Evolutionary conservation across 768 basidiomycete genomes (phyloP), one percentile per base, ranked within the genome.

Genomic region (Calocera cornea): DNA sequence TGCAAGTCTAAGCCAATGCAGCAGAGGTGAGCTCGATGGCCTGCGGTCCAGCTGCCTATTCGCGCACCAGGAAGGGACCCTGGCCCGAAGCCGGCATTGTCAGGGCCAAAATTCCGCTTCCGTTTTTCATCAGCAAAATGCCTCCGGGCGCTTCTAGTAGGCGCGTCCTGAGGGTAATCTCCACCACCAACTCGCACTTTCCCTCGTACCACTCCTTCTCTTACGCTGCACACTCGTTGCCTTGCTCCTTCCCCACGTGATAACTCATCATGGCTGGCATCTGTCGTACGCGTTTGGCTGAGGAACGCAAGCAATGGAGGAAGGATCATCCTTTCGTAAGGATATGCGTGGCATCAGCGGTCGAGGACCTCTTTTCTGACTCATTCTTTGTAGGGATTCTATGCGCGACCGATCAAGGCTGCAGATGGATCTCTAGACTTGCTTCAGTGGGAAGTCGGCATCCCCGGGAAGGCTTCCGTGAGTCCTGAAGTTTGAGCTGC

Each of bases 301-400:
- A 98, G 78, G 97, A 99, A 78, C 86, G 97, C 74, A 99, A 99
- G 79, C 92, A 95, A 74, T 99, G 97, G 97, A 80, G 97, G 68
- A 98, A 95, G 78, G 97, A 98, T 72, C 97, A 99, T 78, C 97
- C 97, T 34, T 97, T 95, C 73, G 97, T 97, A 77, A 79, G 92
- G 83, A 67, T 49, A 69, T 65, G 49, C 44, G 44, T 47, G 24
- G 19, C 41, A 19, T 60, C 16, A n/a, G 54, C 54, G 14, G 31
- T 60, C 54, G 5, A 27, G 19, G 10, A 8, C 24, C 8, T 16
- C 29, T 38, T 7, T n/a, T 17, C 34, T 67, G n/a, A 34, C 50
- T 67, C 65, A 67, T 31, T 22, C 19, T 29, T 34, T 63, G 27
- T 74, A 99, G 95, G 95, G 95, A 71, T 99, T 99, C 80, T 98